Percentiles rank a stretch among this genome's conserved stretches.
Conservation (phyloP, 495 filamentous ascomycete genomes). For the Penicillium waksmanii region DNA sequence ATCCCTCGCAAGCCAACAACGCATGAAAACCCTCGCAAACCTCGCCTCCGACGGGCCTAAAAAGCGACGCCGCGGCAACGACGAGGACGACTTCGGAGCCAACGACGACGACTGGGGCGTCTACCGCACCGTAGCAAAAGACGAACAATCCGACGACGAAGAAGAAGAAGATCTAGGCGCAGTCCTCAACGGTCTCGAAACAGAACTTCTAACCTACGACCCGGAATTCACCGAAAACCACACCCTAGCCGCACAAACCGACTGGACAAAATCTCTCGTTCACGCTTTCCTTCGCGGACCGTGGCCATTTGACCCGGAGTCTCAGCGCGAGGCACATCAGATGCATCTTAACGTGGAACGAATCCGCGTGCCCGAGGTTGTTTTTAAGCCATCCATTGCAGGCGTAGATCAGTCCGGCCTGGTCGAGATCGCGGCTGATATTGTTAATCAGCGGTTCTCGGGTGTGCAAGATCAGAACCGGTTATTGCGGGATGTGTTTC, state of each 20-base stretch:
- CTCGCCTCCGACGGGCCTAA: conserved; percentile 88
- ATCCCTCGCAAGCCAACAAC: conserved; percentile 89
- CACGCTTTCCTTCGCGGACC: conserved; percentile 90
- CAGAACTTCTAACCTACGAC: conserved; percentile 83
- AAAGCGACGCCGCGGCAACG: conserved; percentile 76
- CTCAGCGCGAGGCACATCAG: conserved; percentile 80
- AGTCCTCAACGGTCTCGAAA: conserved; percentile 73
- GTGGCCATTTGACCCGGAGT: conserved; percentile 79
- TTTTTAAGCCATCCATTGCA: conserved; percentile 94
- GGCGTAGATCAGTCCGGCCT: conserved; percentile 94
- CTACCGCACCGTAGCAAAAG: conserved; percentile 87
- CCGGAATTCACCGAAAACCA: conserved; percentile 85
- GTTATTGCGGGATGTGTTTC: conserved; percentile 82
- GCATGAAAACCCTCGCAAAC: conserved; percentile 98
- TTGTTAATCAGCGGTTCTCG: conserved; percentile 76
- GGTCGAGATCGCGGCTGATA: conserved; percentile 84
- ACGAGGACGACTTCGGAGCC: conserved; percentile 93
- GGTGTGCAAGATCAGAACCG: conserved; percentile 58
- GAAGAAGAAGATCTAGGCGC: conserved; percentile 84
- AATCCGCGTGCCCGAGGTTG: conserved; percentile 92
- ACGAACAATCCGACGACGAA: conserved; percentile 73
- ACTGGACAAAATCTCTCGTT: conserved; percentile 89
- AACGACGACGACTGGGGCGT: conserved; percentile 98
- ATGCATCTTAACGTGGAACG: conserved; percentile 95
- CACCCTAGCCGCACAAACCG: conserved; percentile 86